Conservation (phyloP, 139 green algal genomes). For the Ettlia oleoabundans region DNA sequence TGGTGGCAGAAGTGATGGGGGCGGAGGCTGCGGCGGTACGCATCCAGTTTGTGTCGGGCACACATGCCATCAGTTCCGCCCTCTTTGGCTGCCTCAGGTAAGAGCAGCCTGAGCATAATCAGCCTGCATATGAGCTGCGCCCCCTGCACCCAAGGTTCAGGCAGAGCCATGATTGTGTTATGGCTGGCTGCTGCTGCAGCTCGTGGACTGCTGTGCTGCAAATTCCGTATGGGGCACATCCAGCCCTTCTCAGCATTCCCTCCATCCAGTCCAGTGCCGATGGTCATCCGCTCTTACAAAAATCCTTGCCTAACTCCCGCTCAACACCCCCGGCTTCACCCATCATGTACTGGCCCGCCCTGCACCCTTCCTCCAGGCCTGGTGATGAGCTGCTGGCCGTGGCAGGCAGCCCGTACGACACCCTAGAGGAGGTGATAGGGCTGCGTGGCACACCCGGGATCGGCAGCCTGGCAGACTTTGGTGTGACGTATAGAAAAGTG, state of each 20-base stretch:
- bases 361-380: constrained; percentile 54
- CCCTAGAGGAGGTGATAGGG: constrained; percentile 96
- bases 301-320: too few species aligned
- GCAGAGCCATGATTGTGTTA: too few species aligned
- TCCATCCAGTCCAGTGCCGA: too few species aligned
- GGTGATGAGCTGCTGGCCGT: constrained; percentile 91
- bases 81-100: constrained; percentile 81
- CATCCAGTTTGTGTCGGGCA: constrained; percentile 90
- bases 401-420: constrained; percentile 89
- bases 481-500: constrained; percentile 85
- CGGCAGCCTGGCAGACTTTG: constrained; percentile 88
- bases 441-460: constrained; percentile 68
- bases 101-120: not conserved
- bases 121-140: too few species aligned
- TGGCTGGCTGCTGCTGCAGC: too few species aligned
- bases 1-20: constrained; percentile 89
- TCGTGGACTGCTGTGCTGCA: too few species aligned
- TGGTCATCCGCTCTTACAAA: too few species aligned
- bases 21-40: constrained; percentile 89
- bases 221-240: not conserved
- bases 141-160: too few species aligned
- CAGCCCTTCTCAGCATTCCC: too few species aligned
- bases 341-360: too few species aligned
- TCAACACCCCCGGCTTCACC: too few species aligned
- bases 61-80: constrained; percentile 89